phyloP scores from a whole-genome alignment of 2,329 filamentous ascomycete species.

The Colletotrichum sp. region DNA sequence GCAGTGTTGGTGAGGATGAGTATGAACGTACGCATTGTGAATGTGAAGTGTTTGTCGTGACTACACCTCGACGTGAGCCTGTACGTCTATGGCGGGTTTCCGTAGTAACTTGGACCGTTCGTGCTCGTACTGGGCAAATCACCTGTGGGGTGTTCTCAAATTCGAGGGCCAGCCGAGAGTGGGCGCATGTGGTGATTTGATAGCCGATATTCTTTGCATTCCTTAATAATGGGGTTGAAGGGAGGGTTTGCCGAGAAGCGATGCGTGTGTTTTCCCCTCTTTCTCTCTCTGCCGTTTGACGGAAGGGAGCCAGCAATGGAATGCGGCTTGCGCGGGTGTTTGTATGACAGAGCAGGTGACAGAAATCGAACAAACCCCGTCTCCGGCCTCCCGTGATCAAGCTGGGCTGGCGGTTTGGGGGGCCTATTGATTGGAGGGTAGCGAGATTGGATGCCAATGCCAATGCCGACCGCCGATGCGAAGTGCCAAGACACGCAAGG shows the following conservation, averaged over 20 bases:
- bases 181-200: neutral
- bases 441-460: slow-evolving; percentile 13
- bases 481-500: slow-evolving; percentile 11
- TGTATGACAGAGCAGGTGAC: neutral
- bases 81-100: neutral
- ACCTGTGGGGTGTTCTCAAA: neutral
- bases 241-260: neutral
- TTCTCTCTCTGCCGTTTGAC: neutral
- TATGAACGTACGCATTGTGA: neutral
- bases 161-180: neutral
- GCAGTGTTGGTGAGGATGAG: neutral
- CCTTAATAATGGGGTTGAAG: neutral
- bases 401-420: neutral
- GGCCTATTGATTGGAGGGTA: neutral
- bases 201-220: neutral
- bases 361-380: neutral
- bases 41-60: neutral
- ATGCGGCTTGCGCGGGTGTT: neutral
- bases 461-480: neutral
- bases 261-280: neutral
- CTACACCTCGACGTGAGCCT: neutral
- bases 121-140: neutral
- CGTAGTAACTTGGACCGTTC: neutral
- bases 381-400: neutral
- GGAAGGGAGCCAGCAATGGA: neutral